Base-by-base conservation (phyloP, 2,329 filamentous ascomycete species). In the Cylindrodendrum hubeiense region DNA sequence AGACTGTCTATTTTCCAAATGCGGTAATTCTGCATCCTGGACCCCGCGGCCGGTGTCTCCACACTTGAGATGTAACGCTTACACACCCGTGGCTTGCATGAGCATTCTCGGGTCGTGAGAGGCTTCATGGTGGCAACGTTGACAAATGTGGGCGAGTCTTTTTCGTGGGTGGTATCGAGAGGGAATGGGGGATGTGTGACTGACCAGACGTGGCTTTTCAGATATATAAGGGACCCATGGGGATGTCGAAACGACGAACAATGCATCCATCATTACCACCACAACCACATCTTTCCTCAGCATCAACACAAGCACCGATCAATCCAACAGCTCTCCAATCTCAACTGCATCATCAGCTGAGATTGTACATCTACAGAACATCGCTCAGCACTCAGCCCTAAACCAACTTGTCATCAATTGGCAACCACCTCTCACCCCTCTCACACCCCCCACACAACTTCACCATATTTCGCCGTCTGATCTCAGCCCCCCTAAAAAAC, bases 11-110 rank as follows among this genome's bases (percentile, higher is more conserved):
- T 59, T 59, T 59, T 26, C 56, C 55, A 19, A 58, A 49, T 49
- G 37, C 33, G 44, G 55, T 28, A 58, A 58, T 58, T 58, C 33
- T 22, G 30, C 44, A 50, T 43, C 44, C 30, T 41, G 21, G 53
- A 34, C 43, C 9, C 9, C 8, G 7, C n/a, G n/a, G n/a, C 28
- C 28, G 3, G 28, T 6, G 28, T 30, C 8, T 30, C n/a, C n/a
- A n/a, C n/a, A n/a, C n/a, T n/a, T n/a, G n/a, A n/a, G 44, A 50
- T 50, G 34, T 21, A 58, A 33, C 46, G 55, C 44, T 58, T 44
- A 49, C 54, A 49, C 54, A 39, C 15, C n/a, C 12, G 13, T 37
- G 5, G 34, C 39, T 49, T n/a, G 43, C 17, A 41, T 15, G 54
- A 12, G n/a, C 8, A 26, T 51, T 51, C 41, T 59, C 24, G 34